Conservation (phyloP, 129 eudicot genomes). For the Artemisia annua region DNA sequence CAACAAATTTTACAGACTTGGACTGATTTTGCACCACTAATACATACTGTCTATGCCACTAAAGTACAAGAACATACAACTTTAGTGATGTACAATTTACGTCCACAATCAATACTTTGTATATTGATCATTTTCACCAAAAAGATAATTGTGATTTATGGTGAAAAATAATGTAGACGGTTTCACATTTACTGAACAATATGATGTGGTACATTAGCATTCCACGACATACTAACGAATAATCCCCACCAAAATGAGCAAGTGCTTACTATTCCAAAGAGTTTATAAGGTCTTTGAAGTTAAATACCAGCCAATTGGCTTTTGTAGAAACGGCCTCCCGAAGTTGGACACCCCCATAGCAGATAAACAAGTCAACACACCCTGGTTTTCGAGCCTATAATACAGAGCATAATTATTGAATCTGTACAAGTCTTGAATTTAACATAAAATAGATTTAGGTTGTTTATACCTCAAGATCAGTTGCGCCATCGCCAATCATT, state of each 20-base stretch:
- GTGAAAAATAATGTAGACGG: background rate
- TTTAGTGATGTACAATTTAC: background rate
- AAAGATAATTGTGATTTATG: background rate
- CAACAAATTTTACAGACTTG: background rate
- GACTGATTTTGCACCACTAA: too few species aligned
- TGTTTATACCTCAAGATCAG: slow-evolving; percentile 93
- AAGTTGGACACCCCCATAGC: slow-evolving; percentile 87
- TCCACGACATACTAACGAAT: background rate
- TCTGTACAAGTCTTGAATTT: too few species aligned
- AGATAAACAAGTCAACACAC: slow-evolving; percentile 85
- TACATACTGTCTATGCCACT: too few species aligned
- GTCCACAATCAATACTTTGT: slow-evolving; percentile 10
- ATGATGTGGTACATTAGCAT: background rate
- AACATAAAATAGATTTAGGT: background rate
- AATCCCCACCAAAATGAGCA: too few species aligned
- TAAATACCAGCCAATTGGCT: slow-evolving; percentile 89
- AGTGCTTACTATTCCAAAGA: too few species aligned
- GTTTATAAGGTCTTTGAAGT: too few species aligned
- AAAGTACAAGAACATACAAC: too few species aligned
- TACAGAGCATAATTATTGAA: too few species aligned
- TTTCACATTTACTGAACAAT: background rate
- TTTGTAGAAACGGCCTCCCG: slow-evolving; percentile 74
- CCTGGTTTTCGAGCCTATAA: slow-evolving; percentile 83
- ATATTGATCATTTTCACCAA: slow-evolving; percentile 5
- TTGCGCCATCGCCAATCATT: slow-evolving; percentile 99